These are phyloP conservation scores for Vaccinium darrowii DNA, from an alignment of 148 eudicot genomes.

Conservation along the genomic window DNA sequence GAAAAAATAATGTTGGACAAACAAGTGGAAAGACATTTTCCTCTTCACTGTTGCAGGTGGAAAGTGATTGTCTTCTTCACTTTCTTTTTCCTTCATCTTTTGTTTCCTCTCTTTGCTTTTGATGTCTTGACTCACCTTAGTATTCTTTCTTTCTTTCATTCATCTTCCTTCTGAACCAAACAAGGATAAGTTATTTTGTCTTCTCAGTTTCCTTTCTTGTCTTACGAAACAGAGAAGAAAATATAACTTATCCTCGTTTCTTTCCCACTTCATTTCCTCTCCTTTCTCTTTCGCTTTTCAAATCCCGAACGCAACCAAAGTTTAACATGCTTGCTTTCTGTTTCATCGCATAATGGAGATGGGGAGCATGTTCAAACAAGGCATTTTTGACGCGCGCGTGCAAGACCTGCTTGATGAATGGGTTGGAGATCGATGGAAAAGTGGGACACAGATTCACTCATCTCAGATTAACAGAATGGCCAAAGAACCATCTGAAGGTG, in stretches of 20 bases:
- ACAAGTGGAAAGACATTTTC: neutral
- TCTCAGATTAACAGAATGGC: neutral
- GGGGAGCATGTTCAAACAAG: conserved; percentile 59
- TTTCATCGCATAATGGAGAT: conserved; percentile 34
- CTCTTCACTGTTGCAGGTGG: neutral
- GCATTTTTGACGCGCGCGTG: conserved; percentile 17
- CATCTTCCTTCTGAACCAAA: neutral
- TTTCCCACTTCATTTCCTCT: neutral
- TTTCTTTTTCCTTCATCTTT: neutral
- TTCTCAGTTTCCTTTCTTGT: neutral
- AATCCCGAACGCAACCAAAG: neutral
- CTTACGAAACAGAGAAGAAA: neutral
- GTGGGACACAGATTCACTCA: conserved; percentile 11
- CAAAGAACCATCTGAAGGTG: conserved; percentile 13
- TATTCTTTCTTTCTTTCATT: neutral
- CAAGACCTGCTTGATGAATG: conserved; percentile 16
- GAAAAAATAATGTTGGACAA: neutral
- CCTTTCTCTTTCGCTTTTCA: neutral
- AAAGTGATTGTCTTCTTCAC: neutral
- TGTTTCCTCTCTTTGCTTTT: neutral
- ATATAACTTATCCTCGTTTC: too few species aligned
- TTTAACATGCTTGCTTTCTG: neutral
- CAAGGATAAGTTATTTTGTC: neutral
- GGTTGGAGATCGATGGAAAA: conserved; percentile 26
- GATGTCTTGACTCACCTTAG: neutral